phyloP scores from a whole-genome alignment of 345 rosid species.

The Gossypium thurberi region DNA sequence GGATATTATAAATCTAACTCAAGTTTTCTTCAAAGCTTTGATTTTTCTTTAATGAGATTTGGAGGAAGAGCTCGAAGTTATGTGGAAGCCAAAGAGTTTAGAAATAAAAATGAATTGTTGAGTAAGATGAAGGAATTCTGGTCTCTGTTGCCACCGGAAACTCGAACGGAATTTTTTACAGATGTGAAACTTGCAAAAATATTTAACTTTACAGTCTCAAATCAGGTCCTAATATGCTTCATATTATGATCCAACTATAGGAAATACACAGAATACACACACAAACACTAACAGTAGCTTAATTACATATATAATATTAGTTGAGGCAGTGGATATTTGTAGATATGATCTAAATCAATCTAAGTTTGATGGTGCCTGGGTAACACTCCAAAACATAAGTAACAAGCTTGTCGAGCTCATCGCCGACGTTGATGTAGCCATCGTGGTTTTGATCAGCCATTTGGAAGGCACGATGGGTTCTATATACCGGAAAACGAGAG shows the following conservation, averaged over 20 bases:
- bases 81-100: too few species aligned
- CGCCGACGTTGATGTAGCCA: constrained; percentile 7
- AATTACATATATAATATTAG: neutral
- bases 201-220: neutral
- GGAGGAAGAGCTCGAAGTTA: too few species aligned
- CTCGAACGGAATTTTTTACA: neutral
- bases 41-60: too few species aligned
- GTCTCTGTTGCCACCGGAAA: neutral
- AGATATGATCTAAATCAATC: neutral
- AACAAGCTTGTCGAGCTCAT: constrained; percentile 2
- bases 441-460: constrained; percentile 13
- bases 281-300: neutral
- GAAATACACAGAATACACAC: neutral
- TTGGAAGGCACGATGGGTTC: constrained; percentile 8
- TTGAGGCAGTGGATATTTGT: neutral
- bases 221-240: neutral
- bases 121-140: neutral
- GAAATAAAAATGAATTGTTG: too few species aligned
- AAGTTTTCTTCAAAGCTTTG: too few species aligned
- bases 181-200: neutral
- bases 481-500: constrained; percentile 4
- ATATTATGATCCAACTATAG: neutral
- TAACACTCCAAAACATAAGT: neutral
- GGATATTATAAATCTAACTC: too few species aligned
- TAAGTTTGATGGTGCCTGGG: neutral